phyloP scores from a whole-genome alignment of 495 filamentous ascomycete species.

The Copromyces sp. region DNA sequence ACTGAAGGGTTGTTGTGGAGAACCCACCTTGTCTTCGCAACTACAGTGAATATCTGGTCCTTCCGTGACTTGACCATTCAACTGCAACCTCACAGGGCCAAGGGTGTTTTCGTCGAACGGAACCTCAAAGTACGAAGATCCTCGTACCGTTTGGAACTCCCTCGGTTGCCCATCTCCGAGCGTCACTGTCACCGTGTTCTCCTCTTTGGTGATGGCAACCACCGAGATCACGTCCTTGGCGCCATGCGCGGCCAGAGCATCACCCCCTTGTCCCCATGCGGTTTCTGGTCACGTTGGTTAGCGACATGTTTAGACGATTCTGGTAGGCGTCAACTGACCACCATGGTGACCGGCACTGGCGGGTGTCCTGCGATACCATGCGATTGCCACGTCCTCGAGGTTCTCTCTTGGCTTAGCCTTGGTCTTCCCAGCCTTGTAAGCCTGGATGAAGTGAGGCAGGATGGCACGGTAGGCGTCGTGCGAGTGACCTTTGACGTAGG shows the following conservation, averaged over 20 bases:
- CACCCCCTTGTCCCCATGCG: conserved; percentile 37
- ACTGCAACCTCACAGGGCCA: conserved; percentile 41
- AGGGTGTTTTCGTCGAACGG: conserved; percentile 33
- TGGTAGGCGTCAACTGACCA: conserved; percentile 23
- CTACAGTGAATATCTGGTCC: conserved; percentile 44
- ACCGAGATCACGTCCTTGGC: conserved; percentile 39
- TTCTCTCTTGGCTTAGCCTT: conserved; percentile 28
- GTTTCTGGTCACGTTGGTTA: conserved; percentile 16
- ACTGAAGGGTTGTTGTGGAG: not conserved
- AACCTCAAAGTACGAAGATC: conserved; percentile 42
- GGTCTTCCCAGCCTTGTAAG: conserved; percentile 46
- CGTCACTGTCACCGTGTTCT: conserved; percentile 32
- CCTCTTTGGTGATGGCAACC: conserved; percentile 27
- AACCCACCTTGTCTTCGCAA: conserved; percentile 38
- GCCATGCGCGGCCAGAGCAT: conserved; percentile 26
- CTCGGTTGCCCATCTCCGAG: conserved; percentile 36
- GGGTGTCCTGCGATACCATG: conserved; percentile 54
- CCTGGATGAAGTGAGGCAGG: conserved; percentile 54
- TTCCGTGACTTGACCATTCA: conserved; percentile 33
- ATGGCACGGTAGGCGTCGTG: conserved; percentile 36
- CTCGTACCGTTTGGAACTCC: not conserved
- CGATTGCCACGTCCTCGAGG: conserved; percentile 37
- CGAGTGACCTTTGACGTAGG: conserved; percentile 35
- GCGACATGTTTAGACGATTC: conserved; percentile 1
- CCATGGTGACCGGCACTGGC: conserved; percentile 21